These are phyloP conservation scores for Magnolia changhungtana DNA, from an alignment of 164 flowering plant genomes.

Conservation along the genomic window DNA sequence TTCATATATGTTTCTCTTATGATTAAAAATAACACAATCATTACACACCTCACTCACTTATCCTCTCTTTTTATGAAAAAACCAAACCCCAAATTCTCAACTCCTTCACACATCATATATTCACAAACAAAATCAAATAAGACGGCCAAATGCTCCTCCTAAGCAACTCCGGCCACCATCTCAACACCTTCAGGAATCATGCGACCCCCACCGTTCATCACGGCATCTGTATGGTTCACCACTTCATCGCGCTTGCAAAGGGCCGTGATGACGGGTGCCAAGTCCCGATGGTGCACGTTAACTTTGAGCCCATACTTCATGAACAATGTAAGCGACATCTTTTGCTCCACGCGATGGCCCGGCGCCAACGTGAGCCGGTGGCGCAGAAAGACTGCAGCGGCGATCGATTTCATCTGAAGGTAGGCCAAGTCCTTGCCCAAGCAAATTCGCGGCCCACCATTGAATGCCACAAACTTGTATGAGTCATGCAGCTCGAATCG, in stretches of 20 bases:
- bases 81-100: too few relatives aligned
- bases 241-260: neutral
- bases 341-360: conserved; percentile 82
- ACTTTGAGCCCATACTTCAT: conserved; percentile 88
- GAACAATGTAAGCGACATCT: conserved; percentile 87
- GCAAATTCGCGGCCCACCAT: conserved; percentile 88
- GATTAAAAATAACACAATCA: too few relatives aligned
- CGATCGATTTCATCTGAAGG: conserved; percentile 87
- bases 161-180: neutral
- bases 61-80: too few relatives aligned
- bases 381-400: conserved; percentile 70
- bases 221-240: neutral
- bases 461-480: conserved; percentile 69
- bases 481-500: conserved; percentile 34
- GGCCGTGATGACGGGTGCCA: conserved; percentile 19
- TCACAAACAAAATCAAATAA: too few relatives aligned
- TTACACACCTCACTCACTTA: too few relatives aligned
- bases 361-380: conserved; percentile 60
- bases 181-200: neutral
- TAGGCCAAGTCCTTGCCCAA: conserved; percentile 88
- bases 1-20: too few relatives aligned
- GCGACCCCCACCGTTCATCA: neutral
- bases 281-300: conserved; percentile 52
- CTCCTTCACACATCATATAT: too few relatives aligned
- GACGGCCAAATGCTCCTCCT: too few relatives aligned